Percentiles rank a stretch among this genome's conserved stretches.
Evolutionary conservation across 768 basidiomycete species (phyloP).

Genomic region (Tricholoma sp.): DNA sequence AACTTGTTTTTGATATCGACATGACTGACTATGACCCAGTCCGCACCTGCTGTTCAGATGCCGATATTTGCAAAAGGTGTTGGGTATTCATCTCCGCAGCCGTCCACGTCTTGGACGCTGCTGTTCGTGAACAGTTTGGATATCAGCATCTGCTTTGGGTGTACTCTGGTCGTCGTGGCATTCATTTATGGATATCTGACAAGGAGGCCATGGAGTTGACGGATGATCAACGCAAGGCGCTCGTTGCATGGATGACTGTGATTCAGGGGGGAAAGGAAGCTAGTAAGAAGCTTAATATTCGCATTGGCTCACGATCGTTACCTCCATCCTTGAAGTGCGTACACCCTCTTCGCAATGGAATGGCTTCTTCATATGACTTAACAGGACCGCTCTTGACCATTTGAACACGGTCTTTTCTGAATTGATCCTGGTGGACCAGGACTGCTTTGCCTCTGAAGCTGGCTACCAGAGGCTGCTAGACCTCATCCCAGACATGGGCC

Average conservation of each 20-base stretch:
- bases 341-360: neutral
- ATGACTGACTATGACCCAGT: conserved; percentile 99
- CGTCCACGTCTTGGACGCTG: conserved; percentile 76
- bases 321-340: conserved; percentile 73
- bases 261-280: conserved; percentile 77
- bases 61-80: conserved; percentile 86
- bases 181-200: conserved; percentile 97
- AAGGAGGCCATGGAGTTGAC: conserved; percentile 81
- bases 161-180: conserved; percentile 97
- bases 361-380: neutral
- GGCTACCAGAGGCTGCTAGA: conserved; percentile 73
- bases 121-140: conserved; percentile 85
- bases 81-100: conserved; percentile 95
- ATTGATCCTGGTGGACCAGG: conserved; percentile 76
- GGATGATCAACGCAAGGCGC: conserved; percentile 82
- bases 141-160: conserved; percentile 93
- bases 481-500: conserved; percentile 61
- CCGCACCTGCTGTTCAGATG: conserved; percentile 90
- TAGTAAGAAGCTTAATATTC: conserved; percentile 77
- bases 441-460: conserved; percentile 66
- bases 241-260: conserved; percentile 86
- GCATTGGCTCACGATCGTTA: conserved; percentile 39
- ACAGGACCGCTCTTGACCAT: conserved; percentile 42
- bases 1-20: conserved; percentile 99
- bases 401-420: conserved; percentile 55